Base-by-base conservation (phyloP, 2,329 filamentous ascomycete species). In the Trichoderma brevicompactum region DNA sequence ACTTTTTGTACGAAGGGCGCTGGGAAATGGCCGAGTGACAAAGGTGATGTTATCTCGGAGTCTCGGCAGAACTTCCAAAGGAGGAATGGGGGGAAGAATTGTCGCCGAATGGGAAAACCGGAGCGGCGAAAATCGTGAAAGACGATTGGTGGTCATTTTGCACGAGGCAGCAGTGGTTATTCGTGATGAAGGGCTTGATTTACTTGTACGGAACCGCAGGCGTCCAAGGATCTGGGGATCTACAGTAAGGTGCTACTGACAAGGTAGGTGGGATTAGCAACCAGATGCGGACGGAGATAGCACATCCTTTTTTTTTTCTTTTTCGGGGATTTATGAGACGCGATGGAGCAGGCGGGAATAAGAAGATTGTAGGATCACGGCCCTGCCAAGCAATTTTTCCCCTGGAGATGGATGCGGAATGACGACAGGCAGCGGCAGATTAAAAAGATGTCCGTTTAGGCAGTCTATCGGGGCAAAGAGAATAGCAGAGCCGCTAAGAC, bases 71-170 rank as follows among this genome's bases (percentile, higher is more conserved):
- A 55, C 41, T 64, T 48, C 32, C 41, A 17, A 40, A 55, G 12
- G 49, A 46, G 50, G 19, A 38, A 48, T 32, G 49, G 50, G 15
- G 43, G 23, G 23, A 5, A 28, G 23, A 28, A 48, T 15, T 17
- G 40, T 8, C 40, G 59, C 46, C 12, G 59, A 62, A 53, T 52
- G 23, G 46, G 28, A 52, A 53, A 40, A 15, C 40, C 48, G 48
- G 15, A 28, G 32, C 23, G 23, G 23, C 23, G 15, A 48, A 5
- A 52, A 53, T 44, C n/a, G 48, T 62, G n/a, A 62, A 62, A 62
- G 59, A 53, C 59, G 23, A 62, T 62, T 62, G 59, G 59, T 53
- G 38, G 59, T 10, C 19, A 44, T 3, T 13, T 43, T 40, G 12
- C 28, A 32, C 19, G 19, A 19, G 19, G n/a, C 7, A 17, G 5